Conservation (phyloP, 495 filamentous ascomycete genomes). For the Penicillium cosmopolitanum region DNA sequence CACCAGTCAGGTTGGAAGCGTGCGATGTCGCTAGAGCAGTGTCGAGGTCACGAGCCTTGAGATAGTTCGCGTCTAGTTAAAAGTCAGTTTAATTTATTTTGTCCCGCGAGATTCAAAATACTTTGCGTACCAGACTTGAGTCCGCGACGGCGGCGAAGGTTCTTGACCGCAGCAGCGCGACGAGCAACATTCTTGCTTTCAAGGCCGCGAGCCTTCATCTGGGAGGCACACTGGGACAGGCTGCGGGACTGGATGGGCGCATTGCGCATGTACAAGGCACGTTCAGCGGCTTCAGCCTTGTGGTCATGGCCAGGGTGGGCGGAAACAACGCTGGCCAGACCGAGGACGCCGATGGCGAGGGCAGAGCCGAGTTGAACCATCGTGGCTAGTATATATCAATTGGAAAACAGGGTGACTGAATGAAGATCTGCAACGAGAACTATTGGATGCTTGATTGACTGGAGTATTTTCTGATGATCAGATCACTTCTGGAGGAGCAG, state of each 20-base stretch:
- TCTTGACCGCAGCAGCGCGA: conserved; percentile 39
- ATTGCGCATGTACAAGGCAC: conserved; percentile 42
- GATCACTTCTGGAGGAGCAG: background rate
- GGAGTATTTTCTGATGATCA: conserved; percentile 1
- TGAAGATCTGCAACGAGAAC: background rate
- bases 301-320: conserved; percentile 56
- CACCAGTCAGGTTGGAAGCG: conserved; percentile 47
- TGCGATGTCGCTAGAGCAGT: conserved; percentile 44
- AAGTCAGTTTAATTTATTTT: background rate
- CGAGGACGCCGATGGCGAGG: conserved; percentile 21
- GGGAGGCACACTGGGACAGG: conserved; percentile 50
- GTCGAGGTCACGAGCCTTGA: conserved; percentile 47
- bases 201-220: conserved; percentile 53
- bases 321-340: conserved; percentile 23
- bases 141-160: conserved; percentile 35
- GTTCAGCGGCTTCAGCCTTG: conserved; percentile 49
- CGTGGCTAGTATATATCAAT: conserved; percentile 2
- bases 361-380: conserved; percentile 28
- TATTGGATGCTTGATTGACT: background rate
- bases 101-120: background rate
- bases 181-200: conserved; percentile 49
- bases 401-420: background rate
- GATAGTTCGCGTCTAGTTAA: conserved; percentile 25
- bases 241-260: conserved; percentile 39
- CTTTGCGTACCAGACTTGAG: conserved; percentile 16